Conservation (phyloP, 495 filamentous ascomycete genomes). For the Paragyromitra xinjiangensis region DNA sequence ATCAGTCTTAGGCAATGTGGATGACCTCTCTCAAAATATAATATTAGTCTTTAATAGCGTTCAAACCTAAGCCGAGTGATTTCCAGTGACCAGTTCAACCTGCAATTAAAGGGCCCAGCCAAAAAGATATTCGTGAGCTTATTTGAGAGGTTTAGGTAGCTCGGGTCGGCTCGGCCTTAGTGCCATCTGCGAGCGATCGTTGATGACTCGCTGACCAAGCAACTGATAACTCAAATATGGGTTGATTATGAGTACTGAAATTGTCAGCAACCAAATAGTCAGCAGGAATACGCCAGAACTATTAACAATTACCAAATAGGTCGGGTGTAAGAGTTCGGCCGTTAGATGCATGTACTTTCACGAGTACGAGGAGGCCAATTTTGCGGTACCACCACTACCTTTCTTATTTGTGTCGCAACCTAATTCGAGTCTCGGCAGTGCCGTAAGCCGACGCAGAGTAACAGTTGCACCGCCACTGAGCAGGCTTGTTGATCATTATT, state of each 20-base stretch:
- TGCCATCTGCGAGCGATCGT: neutral
- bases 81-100: neutral
- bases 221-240: neutral
- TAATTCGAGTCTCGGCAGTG: neutral
- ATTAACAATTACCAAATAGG: neutral
- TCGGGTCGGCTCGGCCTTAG: neutral
- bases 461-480: neutral
- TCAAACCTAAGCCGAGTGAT: neutral
- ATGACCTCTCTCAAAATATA: neutral
- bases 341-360: neutral
- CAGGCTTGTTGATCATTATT: constrained; percentile 2
- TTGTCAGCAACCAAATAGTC: neutral
- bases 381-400: too few species aligned
- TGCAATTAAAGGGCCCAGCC: neutral
- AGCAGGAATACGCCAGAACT: neutral
- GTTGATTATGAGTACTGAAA: neutral
- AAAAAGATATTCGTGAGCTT: neutral
- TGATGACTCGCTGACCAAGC: neutral
- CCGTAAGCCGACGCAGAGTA: neutral
- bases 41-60: neutral
- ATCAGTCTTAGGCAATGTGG: too few species aligned
- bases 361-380: too few species aligned
- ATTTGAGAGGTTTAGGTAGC: neutral
- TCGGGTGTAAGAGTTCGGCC: neutral
- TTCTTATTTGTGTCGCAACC: neutral